Base-by-base conservation (phyloP, 2,329 filamentous ascomycete species). In the Lachnum nothofagi region DNA sequence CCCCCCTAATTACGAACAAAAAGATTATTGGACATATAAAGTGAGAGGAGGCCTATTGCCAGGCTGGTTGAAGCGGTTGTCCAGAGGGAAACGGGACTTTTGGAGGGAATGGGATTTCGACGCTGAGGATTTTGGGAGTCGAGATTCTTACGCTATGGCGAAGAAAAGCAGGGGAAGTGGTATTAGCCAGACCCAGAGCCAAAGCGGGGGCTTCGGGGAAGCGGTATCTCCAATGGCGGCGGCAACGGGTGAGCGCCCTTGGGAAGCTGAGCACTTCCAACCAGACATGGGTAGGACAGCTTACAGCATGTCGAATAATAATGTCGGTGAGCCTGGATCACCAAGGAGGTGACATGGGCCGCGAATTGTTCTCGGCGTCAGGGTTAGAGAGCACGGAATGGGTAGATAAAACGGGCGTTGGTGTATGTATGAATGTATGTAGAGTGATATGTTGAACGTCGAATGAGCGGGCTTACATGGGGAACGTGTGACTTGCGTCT, bases 1-100 rank as follows among this genome's bases (percentile, higher is more conserved):
- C 6, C 88, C 89, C 0, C 76, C 78, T 5, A 87, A 91, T 68
- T 86, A 88, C 68, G 76, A 85, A 6, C 73, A 85, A 60, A 88
- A 88, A 66, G 88, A 93, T 51, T 79, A 76, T 8, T 94, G 88
- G 89, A 87, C 86, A 0, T 91, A 82, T 72, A 82, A 79, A 61
- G 77, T 91, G 24, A 79, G 83, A 1, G 87, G 88, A 14, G 88
- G 88, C 1, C 69, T 93, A 42, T 67, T 90, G 31, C 88, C 87
- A 0, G 79, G 79, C 0, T 94, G 87, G 87, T 63, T 87, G 49
- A 70, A 73, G 48, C 77, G 88, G 33, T 70, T 85, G 4, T 63
- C 68, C 0, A 70, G 70, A 27, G 88, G 55, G n/a, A 60, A 60
- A 44, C 45, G 44, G 23, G 54, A 59, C 37, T 60, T 60, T 33